Conservation (phyloP, 768 basidiomycete species). For the Lenzites betulinus region DNA sequence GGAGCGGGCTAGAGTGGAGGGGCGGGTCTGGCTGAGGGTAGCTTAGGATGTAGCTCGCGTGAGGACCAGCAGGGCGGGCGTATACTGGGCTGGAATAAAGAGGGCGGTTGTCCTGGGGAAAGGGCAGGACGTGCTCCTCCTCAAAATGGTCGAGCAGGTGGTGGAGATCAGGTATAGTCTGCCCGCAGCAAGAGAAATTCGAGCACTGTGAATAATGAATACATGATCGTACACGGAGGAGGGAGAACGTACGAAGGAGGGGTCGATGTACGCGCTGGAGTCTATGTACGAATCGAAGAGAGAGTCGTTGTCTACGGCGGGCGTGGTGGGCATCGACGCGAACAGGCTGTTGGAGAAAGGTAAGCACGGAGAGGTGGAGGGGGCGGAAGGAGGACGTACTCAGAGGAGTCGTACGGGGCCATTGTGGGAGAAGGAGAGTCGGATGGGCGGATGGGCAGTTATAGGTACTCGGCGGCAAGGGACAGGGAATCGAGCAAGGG, state of each 20-base stretch:
- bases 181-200: slow-evolving; percentile 52
- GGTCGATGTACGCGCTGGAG: slow-evolving; percentile 9
- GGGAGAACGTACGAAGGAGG: slow-evolving; percentile 11
- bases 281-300: slow-evolving; percentile 18
- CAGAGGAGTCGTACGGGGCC: no score
- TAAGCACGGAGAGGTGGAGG: no score
- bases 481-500: no score
- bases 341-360: no score
- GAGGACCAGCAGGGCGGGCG: slow-evolving; percentile 17
- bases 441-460: no score
- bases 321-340: no score
- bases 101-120: slow-evolving; percentile 34
- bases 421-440: no score
- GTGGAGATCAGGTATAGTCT: slow-evolving; percentile 48
- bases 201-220: slow-evolving; percentile 33
- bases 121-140: slow-evolving; percentile 40
- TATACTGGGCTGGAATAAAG: slow-evolving; percentile 33
- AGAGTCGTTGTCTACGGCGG: neutral
- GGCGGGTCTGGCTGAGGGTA: slow-evolving; percentile 37
- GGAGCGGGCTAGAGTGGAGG: slow-evolving; percentile 16
- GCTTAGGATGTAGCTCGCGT: slow-evolving; percentile 29
- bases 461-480: no score
- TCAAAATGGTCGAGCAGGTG: slow-evolving; percentile 55
- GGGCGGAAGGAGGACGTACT: no score
- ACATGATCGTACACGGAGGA: neutral